Evolutionary conservation across 805 yeast species (phyloP).

Genomic region (Lipomyces sp.): DNA sequence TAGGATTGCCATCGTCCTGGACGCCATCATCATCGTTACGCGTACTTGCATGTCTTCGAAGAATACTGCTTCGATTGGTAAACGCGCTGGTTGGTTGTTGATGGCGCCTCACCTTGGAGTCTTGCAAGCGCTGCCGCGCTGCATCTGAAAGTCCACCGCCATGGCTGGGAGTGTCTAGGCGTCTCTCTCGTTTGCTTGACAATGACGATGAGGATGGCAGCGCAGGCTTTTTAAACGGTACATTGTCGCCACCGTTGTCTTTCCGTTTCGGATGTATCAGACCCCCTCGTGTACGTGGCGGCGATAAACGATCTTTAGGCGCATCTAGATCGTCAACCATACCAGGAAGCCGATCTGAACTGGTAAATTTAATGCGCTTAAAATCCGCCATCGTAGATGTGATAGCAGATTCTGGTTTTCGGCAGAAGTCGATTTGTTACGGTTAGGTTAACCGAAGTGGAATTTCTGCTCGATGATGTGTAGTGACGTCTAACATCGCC

Average conservation of each 20-base stretch:
- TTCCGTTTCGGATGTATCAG: constrained; percentile 19
- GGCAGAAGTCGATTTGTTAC: neutral
- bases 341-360: constrained; percentile 28
- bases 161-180: constrained; percentile 33
- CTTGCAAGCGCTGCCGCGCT: constrained; percentile 27
- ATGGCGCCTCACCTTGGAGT: constrained; percentile 17
- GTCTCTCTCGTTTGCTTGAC: constrained; percentile 13
- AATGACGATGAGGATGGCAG: constrained; percentile 18
- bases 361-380: constrained; percentile 25
- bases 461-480: neutral
- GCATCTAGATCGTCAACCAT: constrained; percentile 7
- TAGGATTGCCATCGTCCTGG: constrained; percentile 12
- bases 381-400: constrained; percentile 10
- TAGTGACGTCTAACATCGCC: neutral
- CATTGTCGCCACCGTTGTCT: neutral
- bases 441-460: neutral
- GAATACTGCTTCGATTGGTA: constrained; percentile 2
- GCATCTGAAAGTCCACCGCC: constrained; percentile 29
- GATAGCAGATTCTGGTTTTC: neutral
- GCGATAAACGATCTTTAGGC: constrained; percentile 8
- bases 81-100: neutral
- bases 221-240: constrained; percentile 21
- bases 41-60: constrained; percentile 3
- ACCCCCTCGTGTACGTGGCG: constrained; percentile 23
- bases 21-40: constrained; percentile 1